Conservation (phyloP, 106 monocot species). For the Allium sativum region DNA sequence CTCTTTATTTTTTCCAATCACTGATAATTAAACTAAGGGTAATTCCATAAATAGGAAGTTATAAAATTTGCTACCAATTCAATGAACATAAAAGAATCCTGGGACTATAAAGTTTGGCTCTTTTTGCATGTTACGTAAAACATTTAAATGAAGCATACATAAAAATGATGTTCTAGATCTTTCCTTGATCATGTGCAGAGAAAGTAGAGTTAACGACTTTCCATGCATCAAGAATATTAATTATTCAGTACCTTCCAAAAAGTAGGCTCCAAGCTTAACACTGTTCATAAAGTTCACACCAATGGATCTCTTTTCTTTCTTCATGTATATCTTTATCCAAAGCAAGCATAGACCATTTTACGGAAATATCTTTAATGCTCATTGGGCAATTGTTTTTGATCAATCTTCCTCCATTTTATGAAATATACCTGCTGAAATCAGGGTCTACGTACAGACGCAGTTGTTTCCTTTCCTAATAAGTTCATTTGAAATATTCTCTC, state of each 20-base stretch:
- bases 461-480: conserved; percentile 22
- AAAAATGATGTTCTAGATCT: conserved; percentile 11
- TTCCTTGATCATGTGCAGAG: conserved; percentile 19
- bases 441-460: conserved; percentile 35
- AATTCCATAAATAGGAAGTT: not conserved
- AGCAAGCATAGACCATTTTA: conserved; percentile 25
- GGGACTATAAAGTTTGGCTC: not conserved
- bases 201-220: conserved; percentile 3
- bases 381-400: conserved; percentile 26
- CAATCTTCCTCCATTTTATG: conserved; percentile 32
- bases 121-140: too few relatives aligned
- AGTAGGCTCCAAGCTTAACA: conserved; percentile 12
- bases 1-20: too few relatives aligned
- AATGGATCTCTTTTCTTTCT: conserved; percentile 20
- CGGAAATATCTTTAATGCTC: conserved; percentile 21
- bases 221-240: conserved; percentile 19
- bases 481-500: conserved; percentile 33
- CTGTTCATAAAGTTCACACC: conserved; percentile 23
- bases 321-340: conserved; percentile 20
- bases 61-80: not conserved
- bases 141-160: not conserved
- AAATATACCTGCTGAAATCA: conserved; percentile 29
- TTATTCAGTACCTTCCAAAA: conserved; percentile 19
- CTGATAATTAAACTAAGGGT: too few relatives aligned
- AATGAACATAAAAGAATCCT: not conserved